A percentile compares a stretch with the other conserved stretches of the same genome.
Conservation (phyloP, 176 grass and related monocot genomes). For the Raddia guianensis region DNA sequence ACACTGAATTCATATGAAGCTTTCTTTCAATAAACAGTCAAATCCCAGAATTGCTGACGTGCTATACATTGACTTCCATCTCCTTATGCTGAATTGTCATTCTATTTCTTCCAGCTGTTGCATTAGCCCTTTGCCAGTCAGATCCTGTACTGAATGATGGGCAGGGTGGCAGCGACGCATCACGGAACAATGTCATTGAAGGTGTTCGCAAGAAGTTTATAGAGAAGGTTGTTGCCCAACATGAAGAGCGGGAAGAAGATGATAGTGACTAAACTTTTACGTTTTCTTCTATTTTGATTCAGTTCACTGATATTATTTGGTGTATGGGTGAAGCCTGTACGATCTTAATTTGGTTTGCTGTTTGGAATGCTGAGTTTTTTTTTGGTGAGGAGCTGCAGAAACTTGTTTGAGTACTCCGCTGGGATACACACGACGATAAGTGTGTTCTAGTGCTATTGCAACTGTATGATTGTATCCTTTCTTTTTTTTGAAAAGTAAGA, state of each 20-base stretch:
- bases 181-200: conserved; percentile 71
- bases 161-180: conserved; percentile 58
- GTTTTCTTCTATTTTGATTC: background rate
- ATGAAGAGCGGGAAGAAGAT: conserved; percentile 70
- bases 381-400: background rate
- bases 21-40: conserved; percentile 4
- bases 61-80: background rate
- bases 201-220: conserved; percentile 89
- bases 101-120: conserved; percentile 71
- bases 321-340: background rate
- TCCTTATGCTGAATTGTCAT: background rate
- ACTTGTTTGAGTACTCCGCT: background rate
- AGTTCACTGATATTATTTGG: background rate
- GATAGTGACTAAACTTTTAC: conserved; percentile 62
- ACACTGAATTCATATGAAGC: background rate
- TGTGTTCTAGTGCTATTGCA: background rate
- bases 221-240: conserved; percentile 83
- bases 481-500: background rate
- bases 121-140: conserved; percentile 80
- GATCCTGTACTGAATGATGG: conserved; percentile 94
- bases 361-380: background rate
- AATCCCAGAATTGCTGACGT: background rate
- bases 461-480: background rate
- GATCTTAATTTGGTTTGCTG: conserved; percentile 17
- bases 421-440: background rate